A percentile compares a stretch with the other conserved stretches of the same genome.
Conservation (phyloP, 1,284 basidiomycete species). For the Chalciporus piperatoides region DNA sequence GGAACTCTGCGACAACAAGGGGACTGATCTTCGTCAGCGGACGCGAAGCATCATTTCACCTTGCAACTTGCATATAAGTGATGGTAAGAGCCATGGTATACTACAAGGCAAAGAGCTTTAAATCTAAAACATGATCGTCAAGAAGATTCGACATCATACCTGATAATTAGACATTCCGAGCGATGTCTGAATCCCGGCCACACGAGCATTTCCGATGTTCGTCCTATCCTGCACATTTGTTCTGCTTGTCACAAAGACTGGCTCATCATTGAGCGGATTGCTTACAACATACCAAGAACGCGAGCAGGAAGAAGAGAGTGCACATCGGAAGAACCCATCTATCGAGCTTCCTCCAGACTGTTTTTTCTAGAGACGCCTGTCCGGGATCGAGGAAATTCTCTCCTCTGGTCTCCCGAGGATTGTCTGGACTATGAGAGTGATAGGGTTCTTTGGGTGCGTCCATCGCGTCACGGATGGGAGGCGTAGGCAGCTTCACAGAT, state of each 20-base stretch:
- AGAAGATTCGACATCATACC: slow-evolving; percentile 17
- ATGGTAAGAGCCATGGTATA: slow-evolving; percentile 52
- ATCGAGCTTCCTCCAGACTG: slow-evolving; percentile 49
- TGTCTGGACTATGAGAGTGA: too few relatives aligned
- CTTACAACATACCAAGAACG: slow-evolving; percentile 41
- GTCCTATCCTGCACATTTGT: slow-evolving; percentile 31
- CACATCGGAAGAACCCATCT: slow-evolving; percentile 46
- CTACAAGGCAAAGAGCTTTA: slow-evolving; percentile 13
- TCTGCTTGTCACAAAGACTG: too few relatives aligned
- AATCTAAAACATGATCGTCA: neutral
- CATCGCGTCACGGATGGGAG: too few relatives aligned
- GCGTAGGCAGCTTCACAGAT: too few relatives aligned
- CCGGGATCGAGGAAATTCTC: too few relatives aligned
- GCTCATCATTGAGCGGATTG: too few relatives aligned
- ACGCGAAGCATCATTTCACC: neutral
- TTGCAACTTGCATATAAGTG: slow-evolving; percentile 42
- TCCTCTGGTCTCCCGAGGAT: too few relatives aligned
- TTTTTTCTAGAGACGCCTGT: slow-evolving; percentile 25
- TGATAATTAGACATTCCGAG: slow-evolving; percentile 49
- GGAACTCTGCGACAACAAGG: slow-evolving; percentile 55
- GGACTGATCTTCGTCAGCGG: slow-evolving; percentile 35
- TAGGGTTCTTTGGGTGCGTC: too few relatives aligned
- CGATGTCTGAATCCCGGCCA: slow-evolving; percentile 54
- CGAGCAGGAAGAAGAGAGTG: slow-evolving; percentile 48
- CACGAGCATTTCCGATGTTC: slow-evolving; percentile 57